Conservation (phyloP, 208 protist genomes). For the Leishmania tropica region DNA sequence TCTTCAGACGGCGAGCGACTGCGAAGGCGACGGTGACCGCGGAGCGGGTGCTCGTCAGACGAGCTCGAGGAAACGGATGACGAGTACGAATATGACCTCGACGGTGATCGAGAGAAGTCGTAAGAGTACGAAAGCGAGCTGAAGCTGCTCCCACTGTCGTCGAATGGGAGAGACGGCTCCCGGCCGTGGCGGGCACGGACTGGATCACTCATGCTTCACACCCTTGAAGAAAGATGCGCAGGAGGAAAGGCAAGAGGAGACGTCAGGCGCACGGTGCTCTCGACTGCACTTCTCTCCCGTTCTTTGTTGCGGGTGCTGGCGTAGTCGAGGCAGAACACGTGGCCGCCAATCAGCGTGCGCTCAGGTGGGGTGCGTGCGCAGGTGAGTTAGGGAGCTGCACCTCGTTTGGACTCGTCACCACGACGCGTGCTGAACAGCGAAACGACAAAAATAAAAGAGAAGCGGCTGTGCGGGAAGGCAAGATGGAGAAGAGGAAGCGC, state of each 20-base stretch:
- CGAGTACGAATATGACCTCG: constrained; percentile 13
- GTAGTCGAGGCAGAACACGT: not conserved
- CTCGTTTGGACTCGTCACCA: constrained; percentile 1
- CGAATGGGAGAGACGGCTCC: not conserved
- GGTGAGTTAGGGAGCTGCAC: not conserved
- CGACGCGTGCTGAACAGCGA: not conserved
- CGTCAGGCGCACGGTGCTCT: not conserved
- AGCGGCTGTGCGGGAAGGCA: not conserved
- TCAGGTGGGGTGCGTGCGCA: not conserved
- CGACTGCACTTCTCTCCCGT: not conserved
- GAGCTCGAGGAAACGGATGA: constrained; percentile 1
- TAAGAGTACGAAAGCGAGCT: constrained; percentile 27
- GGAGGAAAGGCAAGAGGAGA: not conserved
- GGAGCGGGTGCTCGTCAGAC: constrained; percentile 2
- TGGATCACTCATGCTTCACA: constrained; percentile 9
- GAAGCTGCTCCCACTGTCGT: constrained; percentile 12
- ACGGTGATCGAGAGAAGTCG: constrained; percentile 12
- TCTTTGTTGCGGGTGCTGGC: not conserved
- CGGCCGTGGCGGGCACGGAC: not conserved
- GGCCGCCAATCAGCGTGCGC: not conserved
- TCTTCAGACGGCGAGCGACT: constrained; percentile 11
- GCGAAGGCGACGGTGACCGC: constrained; percentile 17
- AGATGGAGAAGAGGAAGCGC: not conserved
- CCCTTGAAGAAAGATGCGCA: not conserved
- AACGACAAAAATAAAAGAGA: not conserved